Evolutionary conservation across 1,284 basidiomycete genomes (phyloP).

Genomic region (Trametes hirsuta): DNA sequence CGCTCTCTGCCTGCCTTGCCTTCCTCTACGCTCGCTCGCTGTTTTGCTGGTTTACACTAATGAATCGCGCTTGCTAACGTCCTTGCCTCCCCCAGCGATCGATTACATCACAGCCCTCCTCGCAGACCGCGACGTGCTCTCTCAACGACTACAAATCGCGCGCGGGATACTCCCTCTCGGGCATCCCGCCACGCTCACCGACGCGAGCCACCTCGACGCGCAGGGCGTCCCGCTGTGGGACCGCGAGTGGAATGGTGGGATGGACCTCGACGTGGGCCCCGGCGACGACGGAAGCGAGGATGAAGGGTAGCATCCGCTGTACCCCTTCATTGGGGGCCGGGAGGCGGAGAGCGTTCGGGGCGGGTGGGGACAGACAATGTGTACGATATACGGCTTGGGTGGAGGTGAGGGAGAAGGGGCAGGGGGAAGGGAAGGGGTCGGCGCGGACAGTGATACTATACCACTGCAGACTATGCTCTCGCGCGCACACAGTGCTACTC

Average conservation of each 20-base stretch:
- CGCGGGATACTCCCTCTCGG: conserved; percentile 54
- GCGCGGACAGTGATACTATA: conserved; percentile 2
- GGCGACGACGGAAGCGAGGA: conserved; percentile 38
- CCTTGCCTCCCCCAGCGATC: conserved; percentile 58
- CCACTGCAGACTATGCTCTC: not conserved
- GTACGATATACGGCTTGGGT: not conserved
- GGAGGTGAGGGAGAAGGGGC: not conserved
- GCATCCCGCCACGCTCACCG: conserved; percentile 51
- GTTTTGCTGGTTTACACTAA: not conserved
- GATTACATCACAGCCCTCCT: conserved; percentile 76
- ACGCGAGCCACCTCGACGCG: conserved; percentile 38
- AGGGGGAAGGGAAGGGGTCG: not conserved
- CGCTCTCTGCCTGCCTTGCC: not conserved
- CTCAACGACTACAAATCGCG: conserved; percentile 63
- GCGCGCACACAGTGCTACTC: not conserved
- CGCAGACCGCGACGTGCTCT: conserved; percentile 55
- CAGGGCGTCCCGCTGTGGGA: conserved; percentile 63
- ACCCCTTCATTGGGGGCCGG: too few species aligned
- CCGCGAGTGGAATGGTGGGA: conserved; percentile 76
- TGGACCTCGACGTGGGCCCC: conserved; percentile 46
- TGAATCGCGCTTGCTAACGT: not conserved
- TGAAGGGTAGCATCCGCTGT: conserved; percentile 11
- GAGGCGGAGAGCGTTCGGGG: not conserved
- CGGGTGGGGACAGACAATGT: not conserved
- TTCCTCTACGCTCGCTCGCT: not conserved